A percentile compares a stretch with the other conserved stretches of the same genome.
phyloP scores from a whole-genome alignment of 116 monocot genomes.

The Cymodocea nodosa region DNA sequence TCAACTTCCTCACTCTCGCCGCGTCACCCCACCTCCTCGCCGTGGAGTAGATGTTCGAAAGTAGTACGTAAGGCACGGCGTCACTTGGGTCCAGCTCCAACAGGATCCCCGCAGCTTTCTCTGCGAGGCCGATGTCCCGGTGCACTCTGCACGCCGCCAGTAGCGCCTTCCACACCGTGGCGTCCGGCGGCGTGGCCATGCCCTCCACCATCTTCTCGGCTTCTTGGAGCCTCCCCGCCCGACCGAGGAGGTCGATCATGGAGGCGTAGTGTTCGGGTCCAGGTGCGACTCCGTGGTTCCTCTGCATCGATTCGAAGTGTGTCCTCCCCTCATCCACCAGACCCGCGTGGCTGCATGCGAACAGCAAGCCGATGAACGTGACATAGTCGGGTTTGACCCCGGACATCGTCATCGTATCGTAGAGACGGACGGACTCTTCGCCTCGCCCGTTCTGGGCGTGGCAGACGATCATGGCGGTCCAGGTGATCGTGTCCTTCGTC shows the following conservation, averaged over 20 bases:
- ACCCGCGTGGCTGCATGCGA: constrained; percentile 28
- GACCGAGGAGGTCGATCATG: constrained; percentile 26
- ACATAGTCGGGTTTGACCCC: constrained; percentile 19
- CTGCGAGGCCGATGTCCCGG: constrained; percentile 15
- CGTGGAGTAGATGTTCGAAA: constrained; percentile 21
- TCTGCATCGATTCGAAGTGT: constrained; percentile 20
- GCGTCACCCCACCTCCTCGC: constrained; percentile 33
- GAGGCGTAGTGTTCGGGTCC: constrained; percentile 34
- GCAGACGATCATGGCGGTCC: constrained; percentile 53
- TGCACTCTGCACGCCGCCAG: constrained; percentile 22
- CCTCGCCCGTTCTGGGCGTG: constrained; percentile 35
- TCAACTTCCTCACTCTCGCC: constrained; percentile 29
- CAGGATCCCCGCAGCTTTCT: constrained; percentile 15
- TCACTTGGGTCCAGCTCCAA: constrained; percentile 14
- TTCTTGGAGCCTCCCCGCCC: constrained; percentile 16
- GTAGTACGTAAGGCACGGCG: constrained; percentile 19
- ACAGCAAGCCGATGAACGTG: constrained; percentile 29
- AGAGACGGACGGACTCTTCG: constrained; percentile 9
- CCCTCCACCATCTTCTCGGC: constrained; percentile 14
- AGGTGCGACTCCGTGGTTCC: constrained; percentile 6
- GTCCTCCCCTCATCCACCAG: constrained; percentile 19
- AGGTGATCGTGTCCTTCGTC: constrained; percentile 35
- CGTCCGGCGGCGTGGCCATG: constrained; percentile 15
- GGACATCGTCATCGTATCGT: constrained; percentile 11
- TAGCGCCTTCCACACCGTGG: constrained; percentile 21